Conservation (phyloP, 495 filamentous ascomycete species). For the Penicillium flavigenum region DNA sequence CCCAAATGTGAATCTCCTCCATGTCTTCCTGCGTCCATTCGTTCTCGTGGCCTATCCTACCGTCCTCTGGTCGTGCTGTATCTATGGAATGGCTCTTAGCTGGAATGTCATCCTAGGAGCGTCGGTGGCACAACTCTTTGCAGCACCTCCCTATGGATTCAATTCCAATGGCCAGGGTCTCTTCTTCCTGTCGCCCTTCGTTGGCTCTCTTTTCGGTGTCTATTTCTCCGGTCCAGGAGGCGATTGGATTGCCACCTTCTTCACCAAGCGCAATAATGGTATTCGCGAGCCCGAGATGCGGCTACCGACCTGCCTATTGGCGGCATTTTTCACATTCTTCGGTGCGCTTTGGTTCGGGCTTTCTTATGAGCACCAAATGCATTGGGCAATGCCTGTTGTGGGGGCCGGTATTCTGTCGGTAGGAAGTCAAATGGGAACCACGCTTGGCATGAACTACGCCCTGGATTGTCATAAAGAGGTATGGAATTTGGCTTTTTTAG, state of each 20-base stretch:
- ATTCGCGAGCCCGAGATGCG: constrained; percentile 57
- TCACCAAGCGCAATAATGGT: constrained; percentile 51
- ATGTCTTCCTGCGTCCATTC: constrained; percentile 47
- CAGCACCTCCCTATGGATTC: constrained; percentile 50
- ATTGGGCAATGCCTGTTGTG: constrained; percentile 24
- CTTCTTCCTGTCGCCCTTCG: constrained; percentile 48
- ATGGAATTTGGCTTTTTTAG: background rate
- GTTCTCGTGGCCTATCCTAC: constrained; percentile 48
- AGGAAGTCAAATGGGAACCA: constrained; percentile 29
- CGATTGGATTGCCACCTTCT: constrained; percentile 48
- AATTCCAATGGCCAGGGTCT: constrained; percentile 48
- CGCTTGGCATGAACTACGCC: constrained; percentile 26
- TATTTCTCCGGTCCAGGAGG: constrained; percentile 48
- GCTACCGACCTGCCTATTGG: constrained; percentile 36
- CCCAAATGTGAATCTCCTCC: constrained; percentile 42
- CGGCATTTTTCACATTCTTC: constrained; percentile 24
- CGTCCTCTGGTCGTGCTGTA: constrained; percentile 50
- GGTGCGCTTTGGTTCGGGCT: constrained; percentile 22
- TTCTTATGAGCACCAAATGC: constrained; percentile 17
- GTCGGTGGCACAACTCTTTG: constrained; percentile 51
- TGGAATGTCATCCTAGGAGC: constrained; percentile 53
- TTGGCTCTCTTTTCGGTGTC: constrained; percentile 50
- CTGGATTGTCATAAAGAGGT: constrained; percentile 26
- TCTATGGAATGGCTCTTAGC: constrained; percentile 34
- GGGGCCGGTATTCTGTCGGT: constrained; percentile 24